Conservation (phyloP, 139 green algal genomes). For the Prasinococcaceae sp. region DNA sequence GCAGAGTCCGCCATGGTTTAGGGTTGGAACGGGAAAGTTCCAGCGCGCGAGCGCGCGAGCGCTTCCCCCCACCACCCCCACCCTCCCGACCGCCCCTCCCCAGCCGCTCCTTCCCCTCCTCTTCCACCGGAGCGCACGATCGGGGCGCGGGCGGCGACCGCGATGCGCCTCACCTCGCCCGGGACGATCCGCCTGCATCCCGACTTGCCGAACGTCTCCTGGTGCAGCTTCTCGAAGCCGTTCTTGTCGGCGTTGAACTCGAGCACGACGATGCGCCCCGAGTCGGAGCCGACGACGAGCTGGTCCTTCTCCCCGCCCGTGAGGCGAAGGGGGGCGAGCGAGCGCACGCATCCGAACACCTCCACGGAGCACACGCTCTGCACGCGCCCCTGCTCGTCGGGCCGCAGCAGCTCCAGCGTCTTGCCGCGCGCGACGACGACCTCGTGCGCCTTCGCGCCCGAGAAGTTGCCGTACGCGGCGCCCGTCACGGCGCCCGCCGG, state of each 20-base stretch:
- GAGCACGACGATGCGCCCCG: conserved; percentile 85
- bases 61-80: no score
- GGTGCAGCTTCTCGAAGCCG: conserved; percentile 76
- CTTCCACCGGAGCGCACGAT: no score
- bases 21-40: no score
- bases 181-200: conserved; percentile 87
- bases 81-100: no score
- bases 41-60: no score
- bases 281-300: conserved; percentile 80
- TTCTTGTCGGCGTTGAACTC: conserved; percentile 75
- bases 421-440: conserved; percentile 76
- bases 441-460: conserved; percentile 80
- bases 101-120: no score
- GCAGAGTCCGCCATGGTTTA: no score
- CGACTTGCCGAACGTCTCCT: conserved; percentile 93
- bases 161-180: conserved; percentile 54
- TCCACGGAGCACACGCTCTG: conserved; percentile 40
- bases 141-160: no score
- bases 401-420: conserved; percentile 87
- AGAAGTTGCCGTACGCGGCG: conserved; percentile 72
- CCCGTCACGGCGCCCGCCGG: conserved; percentile 12
- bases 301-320: conserved; percentile 73
- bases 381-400: conserved; percentile 67
- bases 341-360: conserved; percentile 80
- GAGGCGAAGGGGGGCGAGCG: conserved; percentile 72